phyloP scores from a whole-genome alignment of 768 basidiomycete species.

The Xerocomellus chrysenteron region DNA sequence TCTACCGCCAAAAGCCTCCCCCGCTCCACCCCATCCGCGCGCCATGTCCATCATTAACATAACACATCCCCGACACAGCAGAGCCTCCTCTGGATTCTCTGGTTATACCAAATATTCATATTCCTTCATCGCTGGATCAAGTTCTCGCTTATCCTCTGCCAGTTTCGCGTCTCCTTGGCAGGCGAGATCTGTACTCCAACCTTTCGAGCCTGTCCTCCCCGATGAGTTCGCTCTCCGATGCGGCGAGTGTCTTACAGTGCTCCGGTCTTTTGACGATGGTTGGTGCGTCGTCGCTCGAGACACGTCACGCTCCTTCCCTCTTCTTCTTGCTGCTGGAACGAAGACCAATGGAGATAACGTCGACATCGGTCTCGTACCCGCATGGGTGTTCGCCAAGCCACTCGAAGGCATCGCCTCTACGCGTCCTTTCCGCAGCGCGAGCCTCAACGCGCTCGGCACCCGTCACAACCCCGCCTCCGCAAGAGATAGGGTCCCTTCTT shows the following conservation, averaged over 20 bases:
- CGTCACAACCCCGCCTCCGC: slow-evolving; percentile 35
- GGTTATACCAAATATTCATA: slow-evolving; percentile 38
- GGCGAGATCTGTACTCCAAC: slow-evolving; percentile 57
- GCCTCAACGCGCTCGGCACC: slow-evolving; percentile 48
- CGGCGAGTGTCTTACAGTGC: slow-evolving; percentile 61
- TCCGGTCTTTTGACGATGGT: slow-evolving; percentile 73
- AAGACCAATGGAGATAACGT: slow-evolving; percentile 37
- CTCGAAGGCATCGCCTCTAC: slow-evolving; percentile 57
- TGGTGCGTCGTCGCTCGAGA: slow-evolving; percentile 76
- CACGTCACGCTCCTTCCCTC: slow-evolving; percentile 39
- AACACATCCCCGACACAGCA: slow-evolving; percentile 29
- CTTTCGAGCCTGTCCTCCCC: slow-evolving; percentile 67
- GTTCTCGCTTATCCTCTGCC: slow-evolving; percentile 11
- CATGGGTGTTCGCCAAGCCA: slow-evolving; percentile 73
- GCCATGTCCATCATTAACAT: slow-evolving; percentile 22
- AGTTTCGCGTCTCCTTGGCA: slow-evolving; percentile 32
- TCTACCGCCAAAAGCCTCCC: slow-evolving; percentile 3
- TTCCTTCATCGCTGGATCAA: neutral
- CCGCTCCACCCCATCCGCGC: slow-evolving; percentile 14
- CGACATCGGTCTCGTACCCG: slow-evolving; percentile 71
- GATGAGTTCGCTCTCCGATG: slow-evolving; percentile 63
- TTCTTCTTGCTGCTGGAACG: slow-evolving; percentile 19
- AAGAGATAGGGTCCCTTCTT: slow-evolving; percentile 58
- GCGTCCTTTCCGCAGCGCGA: slow-evolving; percentile 62
- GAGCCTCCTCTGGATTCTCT: slow-evolving; percentile 33